phyloP scores from a whole-genome alignment of 768 basidiomycete genomes.

The Mrakia blollopis region DNA sequence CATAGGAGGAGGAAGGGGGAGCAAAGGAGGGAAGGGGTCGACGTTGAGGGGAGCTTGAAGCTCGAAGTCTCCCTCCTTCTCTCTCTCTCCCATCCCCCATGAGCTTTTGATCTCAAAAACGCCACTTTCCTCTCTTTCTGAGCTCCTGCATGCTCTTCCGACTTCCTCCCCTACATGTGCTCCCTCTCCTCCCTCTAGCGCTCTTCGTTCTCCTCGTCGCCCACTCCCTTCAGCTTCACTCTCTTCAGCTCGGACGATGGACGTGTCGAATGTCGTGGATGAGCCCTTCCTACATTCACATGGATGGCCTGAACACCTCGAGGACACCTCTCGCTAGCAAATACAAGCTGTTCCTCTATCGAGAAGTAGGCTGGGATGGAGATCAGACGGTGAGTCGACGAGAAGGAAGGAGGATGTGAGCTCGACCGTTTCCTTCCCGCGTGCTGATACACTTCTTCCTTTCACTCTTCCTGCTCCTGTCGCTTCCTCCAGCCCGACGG shows the following conservation, averaged over 20 bases:
- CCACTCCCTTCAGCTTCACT: background rate
- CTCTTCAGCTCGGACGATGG: conserved; percentile 25
- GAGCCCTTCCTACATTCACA: conserved; percentile 80
- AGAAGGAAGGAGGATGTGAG: background rate
- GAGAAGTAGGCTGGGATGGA: conserved; percentile 78
- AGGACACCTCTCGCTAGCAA: conserved; percentile 68
- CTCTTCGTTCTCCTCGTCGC: background rate
- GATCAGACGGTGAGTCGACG: conserved; percentile 51
- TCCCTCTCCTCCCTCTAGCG: conserved; percentile 19
- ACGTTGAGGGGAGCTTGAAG: background rate
- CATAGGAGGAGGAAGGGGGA: background rate
- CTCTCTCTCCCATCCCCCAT: background rate
- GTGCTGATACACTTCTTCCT: background rate
- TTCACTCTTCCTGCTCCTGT: background rate
- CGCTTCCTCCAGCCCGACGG: conserved; percentile 47
- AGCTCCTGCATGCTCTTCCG: background rate
- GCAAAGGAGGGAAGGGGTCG: background rate
- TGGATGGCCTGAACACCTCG: conserved; percentile 59
- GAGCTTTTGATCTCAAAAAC: background rate
- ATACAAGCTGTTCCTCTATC: conserved; percentile 85
- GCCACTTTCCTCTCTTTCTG: background rate
- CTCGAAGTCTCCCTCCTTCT: background rate
- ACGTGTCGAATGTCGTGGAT: conserved; percentile 89
- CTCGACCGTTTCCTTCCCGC: background rate
- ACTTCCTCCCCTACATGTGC: background rate